Percentiles rank a stretch among this genome's conserved stretches.
Evolutionary conservation across 192 early-diverging fungal genomes (phyloP).

Genomic region (Podila minutissima): DNA sequence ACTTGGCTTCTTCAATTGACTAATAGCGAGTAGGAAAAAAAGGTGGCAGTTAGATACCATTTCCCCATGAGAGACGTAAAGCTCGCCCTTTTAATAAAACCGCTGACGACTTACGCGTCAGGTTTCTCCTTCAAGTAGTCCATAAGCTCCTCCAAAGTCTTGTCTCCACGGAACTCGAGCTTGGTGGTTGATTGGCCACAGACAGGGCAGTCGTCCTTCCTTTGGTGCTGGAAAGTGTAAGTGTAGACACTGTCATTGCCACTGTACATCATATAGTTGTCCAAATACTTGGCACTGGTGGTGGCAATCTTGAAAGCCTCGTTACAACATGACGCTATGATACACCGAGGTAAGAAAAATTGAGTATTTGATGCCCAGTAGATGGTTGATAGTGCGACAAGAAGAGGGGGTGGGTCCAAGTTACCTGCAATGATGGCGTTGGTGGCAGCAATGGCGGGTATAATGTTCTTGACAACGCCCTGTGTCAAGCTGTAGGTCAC

Average conservation of each 20-base stretch:
- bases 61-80: neutral
- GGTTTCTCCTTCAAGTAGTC: constrained; percentile 79
- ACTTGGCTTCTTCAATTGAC: constrained; percentile 90
- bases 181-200: constrained; percentile 75
- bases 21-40: constrained; percentile 20
- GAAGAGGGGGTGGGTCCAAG: neutral
- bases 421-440: constrained; percentile 82
- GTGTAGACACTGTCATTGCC: constrained; percentile 94
- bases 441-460: constrained; percentile 94
- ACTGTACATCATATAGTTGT: constrained; percentile 98
- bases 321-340: constrained; percentile 88
- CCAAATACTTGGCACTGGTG: constrained; percentile 74
- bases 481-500: constrained; percentile 92
- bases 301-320: constrained; percentile 96
- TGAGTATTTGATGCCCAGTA: neutral
- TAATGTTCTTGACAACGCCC: constrained; percentile 98
- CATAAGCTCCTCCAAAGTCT: constrained; percentile 85
- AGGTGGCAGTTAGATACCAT: neutral
- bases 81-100: neutral
- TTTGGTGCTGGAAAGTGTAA: constrained; percentile 85
- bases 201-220: constrained; percentile 90
- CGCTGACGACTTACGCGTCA: constrained; percentile 64
- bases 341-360: neutral
- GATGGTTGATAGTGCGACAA: neutral
- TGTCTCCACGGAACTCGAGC: constrained; percentile 58